phyloP scores from a whole-genome alignment of 495 filamentous ascomycete genomes.

The Hypoxylon fuscum region DNA sequence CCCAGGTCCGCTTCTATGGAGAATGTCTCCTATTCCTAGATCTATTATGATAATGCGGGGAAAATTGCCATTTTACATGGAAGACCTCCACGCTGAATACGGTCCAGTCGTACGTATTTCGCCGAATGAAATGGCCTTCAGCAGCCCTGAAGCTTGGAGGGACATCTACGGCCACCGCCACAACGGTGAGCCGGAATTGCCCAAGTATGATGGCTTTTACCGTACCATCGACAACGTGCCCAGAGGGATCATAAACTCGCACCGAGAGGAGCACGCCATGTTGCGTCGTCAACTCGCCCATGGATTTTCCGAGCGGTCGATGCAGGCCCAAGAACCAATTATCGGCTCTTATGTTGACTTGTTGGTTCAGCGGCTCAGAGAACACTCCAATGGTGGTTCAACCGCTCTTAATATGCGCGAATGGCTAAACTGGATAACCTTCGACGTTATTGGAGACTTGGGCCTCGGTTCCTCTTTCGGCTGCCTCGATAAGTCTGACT shows the following conservation, averaged over 20 bases:
- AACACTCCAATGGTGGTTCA: slow-evolving; percentile 27
- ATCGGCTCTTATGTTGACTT: slow-evolving; percentile 48
- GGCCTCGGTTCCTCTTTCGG: slow-evolving; percentile 61
- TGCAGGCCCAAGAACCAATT: slow-evolving; percentile 49
- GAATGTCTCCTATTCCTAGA: slow-evolving; percentile 38
- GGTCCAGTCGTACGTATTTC: slow-evolving; percentile 58
- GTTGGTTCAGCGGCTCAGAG: slow-evolving; percentile 50
- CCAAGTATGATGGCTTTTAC: slow-evolving; percentile 38
- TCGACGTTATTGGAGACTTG: slow-evolving; percentile 64
- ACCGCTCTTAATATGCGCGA: slow-evolving; percentile 46
- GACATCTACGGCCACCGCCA: slow-evolving; percentile 54
- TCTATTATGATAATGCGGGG: slow-evolving; percentile 26
- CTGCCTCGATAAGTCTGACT: slow-evolving; percentile 51
- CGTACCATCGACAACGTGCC: slow-evolving; percentile 31
- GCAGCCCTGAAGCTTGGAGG: slow-evolving; percentile 55
- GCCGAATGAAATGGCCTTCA: slow-evolving; percentile 57
- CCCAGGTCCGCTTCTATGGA: slow-evolving; percentile 51
- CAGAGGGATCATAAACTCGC: slow-evolving; percentile 33
- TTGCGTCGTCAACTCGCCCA: slow-evolving; percentile 52
- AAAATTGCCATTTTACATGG: slow-evolving; percentile 44
- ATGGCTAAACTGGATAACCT: slow-evolving; percentile 62
- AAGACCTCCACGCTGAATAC: slow-evolving; percentile 52
- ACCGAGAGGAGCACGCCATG: slow-evolving; percentile 41
- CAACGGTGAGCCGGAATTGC: slow-evolving; percentile 39
- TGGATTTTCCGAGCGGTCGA: slow-evolving; percentile 54